phyloP scores from a whole-genome alignment of 345 rosid genomes.

The Anastatica hierochuntica region DNA sequence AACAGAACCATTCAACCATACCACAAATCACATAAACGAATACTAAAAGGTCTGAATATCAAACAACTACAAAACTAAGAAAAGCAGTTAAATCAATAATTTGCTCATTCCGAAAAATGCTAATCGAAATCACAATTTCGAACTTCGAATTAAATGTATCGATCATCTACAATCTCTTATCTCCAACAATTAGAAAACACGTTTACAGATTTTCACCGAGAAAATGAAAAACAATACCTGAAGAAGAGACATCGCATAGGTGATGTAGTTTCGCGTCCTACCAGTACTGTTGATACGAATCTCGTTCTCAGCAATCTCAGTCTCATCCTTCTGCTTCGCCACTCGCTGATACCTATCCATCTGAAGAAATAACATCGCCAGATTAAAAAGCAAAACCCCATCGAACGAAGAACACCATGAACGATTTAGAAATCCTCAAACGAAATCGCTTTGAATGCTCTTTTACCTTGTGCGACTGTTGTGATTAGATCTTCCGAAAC shows the following conservation, averaged over 20 bases:
- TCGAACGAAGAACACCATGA: background rate
- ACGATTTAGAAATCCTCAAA: background rate
- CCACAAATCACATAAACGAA: background rate
- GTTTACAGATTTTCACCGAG: background rate
- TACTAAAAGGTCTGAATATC: background rate
- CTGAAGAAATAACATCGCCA: slow-evolving; percentile 11
- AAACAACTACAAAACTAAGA: background rate
- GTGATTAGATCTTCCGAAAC: slow-evolving; percentile 14
- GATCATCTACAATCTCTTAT: too few species aligned
- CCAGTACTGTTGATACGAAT: slow-evolving; percentile 84
- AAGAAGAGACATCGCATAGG: slow-evolving; percentile 76
- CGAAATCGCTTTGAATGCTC: background rate
- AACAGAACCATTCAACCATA: background rate
- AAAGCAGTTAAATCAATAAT: background rate
- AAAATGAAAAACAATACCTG: slow-evolving; percentile 40
- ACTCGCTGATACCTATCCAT: slow-evolving; percentile 83
- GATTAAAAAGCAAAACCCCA: background rate
- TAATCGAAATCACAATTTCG: background rate
- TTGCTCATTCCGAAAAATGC: background rate
- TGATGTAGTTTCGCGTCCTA: slow-evolving; percentile 75
- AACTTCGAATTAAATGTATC: background rate
- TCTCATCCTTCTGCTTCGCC: slow-evolving; percentile 65
- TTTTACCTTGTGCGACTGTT: slow-evolving; percentile 10
- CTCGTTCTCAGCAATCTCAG: slow-evolving; percentile 79
- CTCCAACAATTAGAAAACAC: too few species aligned